Conservation (phyloP, 2,329 filamentous ascomycete species). For the Neonectria sp. region DNA sequence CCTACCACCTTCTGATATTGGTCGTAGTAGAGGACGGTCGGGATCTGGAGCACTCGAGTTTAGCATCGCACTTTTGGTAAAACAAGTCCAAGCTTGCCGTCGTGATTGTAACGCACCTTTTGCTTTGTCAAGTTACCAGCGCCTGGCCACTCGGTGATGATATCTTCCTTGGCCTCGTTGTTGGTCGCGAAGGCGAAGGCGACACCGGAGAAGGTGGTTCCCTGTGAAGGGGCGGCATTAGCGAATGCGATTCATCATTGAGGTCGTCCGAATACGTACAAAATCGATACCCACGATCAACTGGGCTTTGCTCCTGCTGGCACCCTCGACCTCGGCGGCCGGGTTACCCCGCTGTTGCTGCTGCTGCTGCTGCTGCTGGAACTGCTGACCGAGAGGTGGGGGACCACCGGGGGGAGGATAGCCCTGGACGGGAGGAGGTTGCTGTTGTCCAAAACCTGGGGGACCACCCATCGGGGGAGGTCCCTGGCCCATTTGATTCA, state of each 20-base stretch:
- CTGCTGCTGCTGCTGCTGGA: conserved; percentile 48
- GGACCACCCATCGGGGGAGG: conserved; percentile 57
- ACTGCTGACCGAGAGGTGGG: conserved; percentile 59
- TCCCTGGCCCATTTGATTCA: conserved; percentile 60
- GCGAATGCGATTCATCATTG: conserved; percentile 18
- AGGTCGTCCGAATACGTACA: conserved; percentile 67
- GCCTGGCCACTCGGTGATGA: conserved; percentile 99
- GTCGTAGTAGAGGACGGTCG: conserved; percentile 99
- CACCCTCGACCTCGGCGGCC: conserved; percentile 86
- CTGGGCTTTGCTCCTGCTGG: conserved; percentile 92
- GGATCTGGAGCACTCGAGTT: conserved; percentile 75
- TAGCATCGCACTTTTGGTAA: conserved; percentile 21
- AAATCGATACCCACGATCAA: conserved; percentile 99
- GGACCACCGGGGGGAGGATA: conserved; percentile 62
- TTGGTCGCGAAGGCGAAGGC: conserved; percentile 98
- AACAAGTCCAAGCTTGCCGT: neutral
- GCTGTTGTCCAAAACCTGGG: conserved; percentile 58
- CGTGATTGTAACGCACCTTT: conserved; percentile 74
- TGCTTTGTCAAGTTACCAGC: conserved; percentile 98
- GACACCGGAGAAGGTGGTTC: conserved; percentile 97
- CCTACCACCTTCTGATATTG: conserved; percentile 99
- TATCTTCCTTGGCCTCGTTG: conserved; percentile 97
- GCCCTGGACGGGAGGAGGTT: conserved; percentile 52
- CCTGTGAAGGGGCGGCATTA: conserved; percentile 65
- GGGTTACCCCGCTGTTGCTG: conserved; percentile 54